Evolutionary conservation across 805 yeast genomes (phyloP).

Genomic region (Cyberlindnera lachancei): DNA sequence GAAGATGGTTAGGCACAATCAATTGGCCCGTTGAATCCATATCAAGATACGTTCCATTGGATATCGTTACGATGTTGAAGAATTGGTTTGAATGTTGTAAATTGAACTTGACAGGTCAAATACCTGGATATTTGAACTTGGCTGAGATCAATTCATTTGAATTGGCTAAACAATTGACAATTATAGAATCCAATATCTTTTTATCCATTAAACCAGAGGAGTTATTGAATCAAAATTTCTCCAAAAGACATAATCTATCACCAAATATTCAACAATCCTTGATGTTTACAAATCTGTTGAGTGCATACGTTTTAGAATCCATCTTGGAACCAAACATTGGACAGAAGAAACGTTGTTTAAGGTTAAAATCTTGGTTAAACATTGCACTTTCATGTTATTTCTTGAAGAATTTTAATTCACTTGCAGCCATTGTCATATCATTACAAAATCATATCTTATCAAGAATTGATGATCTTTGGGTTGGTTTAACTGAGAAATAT

Average conservation of each 20-base stretch:
- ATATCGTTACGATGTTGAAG: slow-evolving; percentile 24
- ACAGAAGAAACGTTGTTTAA: slow-evolving; percentile 42
- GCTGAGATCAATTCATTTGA: slow-evolving; percentile 58
- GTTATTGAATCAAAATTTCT: slow-evolving; percentile 54
- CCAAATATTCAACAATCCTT: slow-evolving; percentile 58
- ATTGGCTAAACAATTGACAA: slow-evolving; percentile 68
- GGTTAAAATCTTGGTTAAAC: slow-evolving; percentile 65
- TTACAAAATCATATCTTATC: slow-evolving; percentile 67
- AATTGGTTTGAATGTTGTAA: slow-evolving; percentile 53
- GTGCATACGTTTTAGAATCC: slow-evolving; percentile 67
- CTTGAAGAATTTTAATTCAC: slow-evolving; percentile 67
- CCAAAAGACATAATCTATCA: slow-evolving; percentile 49
- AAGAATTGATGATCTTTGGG: slow-evolving; percentile 56
- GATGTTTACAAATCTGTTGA: slow-evolving; percentile 61
- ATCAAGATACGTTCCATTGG: slow-evolving; percentile 17
- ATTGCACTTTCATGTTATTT: slow-evolving; percentile 66
- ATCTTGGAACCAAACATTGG: slow-evolving; percentile 45
- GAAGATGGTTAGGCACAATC: slow-evolving; percentile 35
- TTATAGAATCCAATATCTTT: slow-evolving; percentile 63
- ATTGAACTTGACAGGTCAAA: slow-evolving; percentile 21
- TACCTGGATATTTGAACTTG: slow-evolving; percentile 12
- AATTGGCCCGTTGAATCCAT: slow-evolving; percentile 18
- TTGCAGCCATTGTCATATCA: slow-evolving; percentile 73
- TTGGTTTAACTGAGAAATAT: slow-evolving; percentile 49
- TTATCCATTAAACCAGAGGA: slow-evolving; percentile 59